Evolutionary conservation across 768 basidiomycete species (phyloP).

Genomic region (Dentipellis sp.): DNA sequence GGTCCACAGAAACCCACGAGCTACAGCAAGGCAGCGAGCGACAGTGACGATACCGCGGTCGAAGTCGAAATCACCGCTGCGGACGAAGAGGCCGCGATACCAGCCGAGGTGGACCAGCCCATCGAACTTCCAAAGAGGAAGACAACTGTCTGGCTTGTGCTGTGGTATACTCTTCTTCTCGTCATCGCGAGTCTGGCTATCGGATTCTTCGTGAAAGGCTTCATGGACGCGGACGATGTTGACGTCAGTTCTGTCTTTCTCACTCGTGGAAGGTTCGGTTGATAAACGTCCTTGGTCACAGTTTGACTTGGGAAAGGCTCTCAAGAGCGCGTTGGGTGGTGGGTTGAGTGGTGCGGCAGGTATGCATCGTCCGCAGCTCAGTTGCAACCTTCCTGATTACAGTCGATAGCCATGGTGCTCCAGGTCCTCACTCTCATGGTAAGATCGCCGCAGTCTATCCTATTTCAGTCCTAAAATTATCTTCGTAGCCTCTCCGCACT

Average conservation of each 20-base stretch:
- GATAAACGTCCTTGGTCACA: conserved; percentile 22
- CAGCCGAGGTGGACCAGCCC: neutral
- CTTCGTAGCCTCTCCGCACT: conserved; percentile 71
- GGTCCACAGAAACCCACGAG: neutral
- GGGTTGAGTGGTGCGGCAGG: conserved; percentile 86
- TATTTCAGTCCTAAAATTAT: neutral
- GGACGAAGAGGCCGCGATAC: neutral
- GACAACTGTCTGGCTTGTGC: conserved; percentile 19
- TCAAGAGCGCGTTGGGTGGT: conserved; percentile 81
- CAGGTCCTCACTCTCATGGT: conserved; percentile 87
- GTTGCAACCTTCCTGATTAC: neutral
- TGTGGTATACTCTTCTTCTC: conserved; percentile 25
- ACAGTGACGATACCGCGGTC: neutral
- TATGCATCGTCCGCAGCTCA: conserved; percentile 18
- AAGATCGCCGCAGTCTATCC: neutral
- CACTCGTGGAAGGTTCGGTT: neutral
- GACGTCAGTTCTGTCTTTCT: conserved; percentile 36
- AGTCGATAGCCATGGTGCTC: conserved; percentile 72
- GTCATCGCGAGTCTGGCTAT: conserved; percentile 30
- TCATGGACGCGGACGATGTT: conserved; percentile 59
- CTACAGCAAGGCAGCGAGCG: neutral
- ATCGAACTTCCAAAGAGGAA: conserved; percentile 10
- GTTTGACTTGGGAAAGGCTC: conserved; percentile 73
- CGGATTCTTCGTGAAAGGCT: conserved; percentile 55
- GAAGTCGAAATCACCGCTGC: neutral